Evolutionary conservation across 805 yeast genomes (phyloP), one percentile per base, ranked within the genome.

Genomic region (Kodamaea kakaduensis): DNA sequence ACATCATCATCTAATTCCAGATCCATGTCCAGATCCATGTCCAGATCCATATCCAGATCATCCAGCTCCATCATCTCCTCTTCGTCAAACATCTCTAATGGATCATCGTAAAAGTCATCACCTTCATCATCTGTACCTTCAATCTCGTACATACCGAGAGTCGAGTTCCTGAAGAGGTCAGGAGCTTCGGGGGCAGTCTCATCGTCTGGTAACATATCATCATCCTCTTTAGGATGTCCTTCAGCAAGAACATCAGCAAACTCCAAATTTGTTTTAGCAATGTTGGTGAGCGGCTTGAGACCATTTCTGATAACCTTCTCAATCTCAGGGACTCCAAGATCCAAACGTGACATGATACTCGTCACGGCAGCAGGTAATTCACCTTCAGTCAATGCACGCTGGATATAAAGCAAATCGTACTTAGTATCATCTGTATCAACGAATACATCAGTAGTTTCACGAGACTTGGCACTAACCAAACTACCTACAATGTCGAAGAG

Each of bases 111-210:
- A 23, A 14, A 31, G 17, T 24, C 30, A 13, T 25, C 25, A n/a
- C n/a, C n/a, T 16, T 66, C 75, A n/a, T 67, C 76, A 21, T 78
- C 83, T 28, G 75, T 75, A 43, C 77, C 82, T 34, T 81, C 93
- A 25, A 84, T 80, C 48, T 90, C 97, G 54, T 83, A 90, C 94
- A 90, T 89, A 1, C 96, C 97, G 25, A 90, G 67, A 0, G 97
- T 85, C 0, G 97, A 89, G 53, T 93, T 89, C 25, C 82, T 68
- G 58, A 90, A 78, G 50, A 89, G 65, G 54, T 89, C 89, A 0
- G 95, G 88, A 0, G 88, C 76, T 35, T 83, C 94, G 18, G 67
- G 62, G 23, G 81, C 86, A 17, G 73, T 77, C n/a, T 77, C 84
- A 6, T 52, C 51, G 5, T 56, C 50, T 9, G 54, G 63, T 9